These are phyloP conservation scores for Eucalyptus cladocalyx DNA, from an alignment of 345 rosid genomes.

Conservation along the genomic window DNA sequence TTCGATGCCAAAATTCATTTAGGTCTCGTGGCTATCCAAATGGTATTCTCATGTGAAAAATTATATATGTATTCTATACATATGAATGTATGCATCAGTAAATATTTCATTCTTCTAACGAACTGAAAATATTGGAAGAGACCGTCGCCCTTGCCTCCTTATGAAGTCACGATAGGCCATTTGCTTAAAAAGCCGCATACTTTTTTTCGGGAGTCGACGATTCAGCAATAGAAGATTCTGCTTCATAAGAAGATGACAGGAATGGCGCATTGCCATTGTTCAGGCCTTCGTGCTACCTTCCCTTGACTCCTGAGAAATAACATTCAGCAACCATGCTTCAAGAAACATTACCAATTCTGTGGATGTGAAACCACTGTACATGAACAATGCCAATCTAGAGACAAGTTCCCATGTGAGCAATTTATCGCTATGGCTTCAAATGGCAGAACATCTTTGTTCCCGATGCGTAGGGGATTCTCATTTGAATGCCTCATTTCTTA, in stretches of 20 bases:
- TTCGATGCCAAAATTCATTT: neutral
- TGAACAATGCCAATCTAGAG: neutral
- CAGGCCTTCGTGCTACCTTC: neutral
- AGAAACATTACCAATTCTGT: neutral
- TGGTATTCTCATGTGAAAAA: neutral
- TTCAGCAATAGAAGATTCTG: neutral
- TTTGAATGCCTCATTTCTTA: slow-evolving; percentile 42
- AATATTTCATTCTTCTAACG: neutral
- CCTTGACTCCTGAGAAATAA: neutral
- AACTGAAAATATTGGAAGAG: neutral
- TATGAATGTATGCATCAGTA: neutral
- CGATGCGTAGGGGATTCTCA: neutral
- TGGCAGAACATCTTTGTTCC: neutral
- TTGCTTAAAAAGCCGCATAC: neutral
- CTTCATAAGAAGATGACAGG: neutral
- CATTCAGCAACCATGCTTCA: neutral
- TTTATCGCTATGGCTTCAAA: neutral
- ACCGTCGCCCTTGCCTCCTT: neutral
- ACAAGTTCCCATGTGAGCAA: neutral
- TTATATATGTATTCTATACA: neutral
- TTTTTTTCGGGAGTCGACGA: neutral
- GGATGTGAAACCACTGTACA: neutral
- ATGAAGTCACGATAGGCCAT: neutral
- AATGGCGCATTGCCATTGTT: neutral
- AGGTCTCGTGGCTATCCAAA: neutral